phyloP scores from a whole-genome alignment of 2,329 filamentous ascomycete genomes.

The Colletotrichum costaricense region DNA sequence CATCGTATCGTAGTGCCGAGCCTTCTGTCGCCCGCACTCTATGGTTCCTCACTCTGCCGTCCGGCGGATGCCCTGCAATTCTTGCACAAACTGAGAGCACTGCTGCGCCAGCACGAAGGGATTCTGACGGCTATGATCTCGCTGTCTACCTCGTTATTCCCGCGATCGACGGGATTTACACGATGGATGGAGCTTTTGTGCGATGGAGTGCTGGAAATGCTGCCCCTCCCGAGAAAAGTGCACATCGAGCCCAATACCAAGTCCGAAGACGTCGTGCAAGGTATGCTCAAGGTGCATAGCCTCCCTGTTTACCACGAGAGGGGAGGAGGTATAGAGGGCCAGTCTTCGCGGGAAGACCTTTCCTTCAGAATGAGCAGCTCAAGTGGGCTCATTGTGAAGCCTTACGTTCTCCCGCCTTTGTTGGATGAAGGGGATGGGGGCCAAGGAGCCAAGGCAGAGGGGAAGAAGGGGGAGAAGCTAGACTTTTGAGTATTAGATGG shows the following conservation, averaged over 20 bases:
- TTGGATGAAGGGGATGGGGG: slow-evolving; percentile 75
- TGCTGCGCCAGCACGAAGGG: slow-evolving; percentile 75
- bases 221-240: slow-evolving; percentile 71
- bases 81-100: slow-evolving; percentile 79
- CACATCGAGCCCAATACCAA: slow-evolving; percentile 60
- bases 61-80: slow-evolving; percentile 83
- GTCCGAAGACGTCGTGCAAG: slow-evolving; percentile 82
- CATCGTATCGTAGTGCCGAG: slow-evolving; percentile 89
- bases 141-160: slow-evolving; percentile 83
- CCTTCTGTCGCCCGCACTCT: slow-evolving; percentile 87
- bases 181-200: slow-evolving; percentile 87
- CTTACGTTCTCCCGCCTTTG: slow-evolving; percentile 86
- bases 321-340: slow-evolving; percentile 79
- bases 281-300: slow-evolving; percentile 84
- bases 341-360: slow-evolving; percentile 82
- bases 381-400: slow-evolving; percentile 84
- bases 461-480: slow-evolving; percentile 71
- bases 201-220: slow-evolving; percentile 89
- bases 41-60: slow-evolving; percentile 75
- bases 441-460: slow-evolving; percentile 60
- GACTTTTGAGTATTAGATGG: slow-evolving; percentile 70
- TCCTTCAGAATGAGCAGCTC: slow-evolving; percentile 88
- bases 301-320: slow-evolving; percentile 89
- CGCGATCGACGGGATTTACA: slow-evolving; percentile 78
- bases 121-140: slow-evolving; percentile 80